phyloP scores from a whole-genome alignment of 2,329 filamentous ascomycete species.

The Aspergillus bombycis region DNA sequence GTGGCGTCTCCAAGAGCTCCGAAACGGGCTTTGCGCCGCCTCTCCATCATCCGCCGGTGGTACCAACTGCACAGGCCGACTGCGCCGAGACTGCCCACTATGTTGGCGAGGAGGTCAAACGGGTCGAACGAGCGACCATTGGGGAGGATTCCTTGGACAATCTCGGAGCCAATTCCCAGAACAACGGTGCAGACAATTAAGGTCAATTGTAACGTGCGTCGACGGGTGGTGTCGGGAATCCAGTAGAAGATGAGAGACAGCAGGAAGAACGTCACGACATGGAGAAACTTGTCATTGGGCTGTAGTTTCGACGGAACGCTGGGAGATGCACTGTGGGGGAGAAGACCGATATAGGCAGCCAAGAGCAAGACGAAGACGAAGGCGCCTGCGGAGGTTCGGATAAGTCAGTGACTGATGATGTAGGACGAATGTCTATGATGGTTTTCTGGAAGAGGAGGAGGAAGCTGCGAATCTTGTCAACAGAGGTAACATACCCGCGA shows the following conservation, averaged over 20 bases:
- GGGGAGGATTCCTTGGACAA: conserved; percentile 66
- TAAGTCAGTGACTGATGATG: conserved; percentile 21
- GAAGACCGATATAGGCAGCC: conserved; percentile 79
- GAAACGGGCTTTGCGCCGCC: conserved; percentile 72
- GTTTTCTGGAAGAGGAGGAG: background rate
- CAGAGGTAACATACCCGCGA: conserved; percentile 68
- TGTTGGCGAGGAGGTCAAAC: conserved; percentile 85
- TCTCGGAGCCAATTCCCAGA: conserved; percentile 59
- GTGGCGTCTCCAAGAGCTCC: conserved; percentile 66
- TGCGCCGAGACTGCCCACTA: conserved; percentile 73
- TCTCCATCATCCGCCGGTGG: conserved; percentile 91
- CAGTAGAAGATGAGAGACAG: conserved; percentile 90
- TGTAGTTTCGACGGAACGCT: conserved; percentile 51
- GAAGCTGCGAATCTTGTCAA: background rate
- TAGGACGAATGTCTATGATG: background rate
- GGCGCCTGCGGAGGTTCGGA: conserved; percentile 54
- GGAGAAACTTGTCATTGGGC: conserved; percentile 88
- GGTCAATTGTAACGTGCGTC: conserved; percentile 82
- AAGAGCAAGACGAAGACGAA: conserved; percentile 71
- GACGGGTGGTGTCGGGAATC: conserved; percentile 88
- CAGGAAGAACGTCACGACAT: conserved; percentile 85
- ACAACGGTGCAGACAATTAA: conserved; percentile 75
- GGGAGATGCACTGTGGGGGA: conserved; percentile 49
- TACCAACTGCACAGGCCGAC: conserved; percentile 84
- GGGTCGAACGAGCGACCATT: conserved; percentile 74